Conservation (phyloP, 176 grass and related monocot genomes). For the bread wheat (Triticum aestivum) region IWGSC_CS_RefSeq_v2.1 NC_057803.1:577989418-577989917, state of each 20-base stretch:
- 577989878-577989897: background rate
- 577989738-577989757: too few relatives aligned
- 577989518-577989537: too few relatives aligned
- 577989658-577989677: background rate
- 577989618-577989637: background rate
- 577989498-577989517: too few relatives aligned
- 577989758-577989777: background rate
- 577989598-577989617: background rate
- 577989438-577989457: too few relatives aligned
- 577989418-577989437: too few relatives aligned
- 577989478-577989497: too few relatives aligned
- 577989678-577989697: background rate
- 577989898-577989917: too few relatives aligned
- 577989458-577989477: too few relatives aligned
- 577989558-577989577: too few relatives aligned
- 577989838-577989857: background rate
- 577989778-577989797: background rate
- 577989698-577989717: background rate
- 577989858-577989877: background rate
- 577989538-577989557: too few relatives aligned
- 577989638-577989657: background rate
- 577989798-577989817: background rate
- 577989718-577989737: too few relatives aligned
- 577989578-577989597: background rate
- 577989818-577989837: too few relatives aligned